Percentiles rank a stretch among this genome's conserved stretches.
Conservation (phyloP, 768 basidiomycete species). For the Tephrocybe sp. region DNA sequence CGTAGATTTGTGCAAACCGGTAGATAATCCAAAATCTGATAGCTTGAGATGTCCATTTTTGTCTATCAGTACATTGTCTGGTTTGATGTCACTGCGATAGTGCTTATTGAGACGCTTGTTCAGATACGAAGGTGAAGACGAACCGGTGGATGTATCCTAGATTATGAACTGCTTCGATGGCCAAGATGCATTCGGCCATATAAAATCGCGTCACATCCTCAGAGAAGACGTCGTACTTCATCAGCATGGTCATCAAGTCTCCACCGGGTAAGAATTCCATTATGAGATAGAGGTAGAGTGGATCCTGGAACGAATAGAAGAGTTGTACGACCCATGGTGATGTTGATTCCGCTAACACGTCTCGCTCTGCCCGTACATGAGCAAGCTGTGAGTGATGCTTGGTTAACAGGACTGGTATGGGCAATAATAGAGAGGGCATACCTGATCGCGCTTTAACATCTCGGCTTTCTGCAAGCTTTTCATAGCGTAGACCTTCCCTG, state of each 20-base stretch:
- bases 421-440: conserved; percentile 29
- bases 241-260: conserved; percentile 99
- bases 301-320: conserved; percentile 98
- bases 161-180: conserved; percentile 97
- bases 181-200: conserved; percentile 97
- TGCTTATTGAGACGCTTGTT: not conserved
- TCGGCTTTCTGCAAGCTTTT: conserved; percentile 97
- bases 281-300: conserved; percentile 92
- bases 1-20: conserved; percentile 94
- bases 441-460: conserved; percentile 99
- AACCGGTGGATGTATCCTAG: conserved; percentile 99
- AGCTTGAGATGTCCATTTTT: conserved; percentile 95
- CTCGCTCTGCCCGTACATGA: conserved; percentile 95
- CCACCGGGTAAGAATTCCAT: conserved; percentile 88
- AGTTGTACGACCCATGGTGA: conserved; percentile 97
- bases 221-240: conserved; percentile 99
- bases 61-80: conserved; percentile 98
- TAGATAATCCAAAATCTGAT: conserved; percentile 97
- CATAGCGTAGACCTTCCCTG: conserved; percentile 98
- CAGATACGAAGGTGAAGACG: conserved; percentile 21
- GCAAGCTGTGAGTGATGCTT: conserved; percentile 63
- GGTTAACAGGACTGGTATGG: not conserved
- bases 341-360: conserved; percentile 94
- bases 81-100: conserved; percentile 94
- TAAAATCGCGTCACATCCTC: conserved; percentile 99